phyloP scores from a whole-genome alignment of 176 grass and related monocot species.

The Carex pumila region DNA sequence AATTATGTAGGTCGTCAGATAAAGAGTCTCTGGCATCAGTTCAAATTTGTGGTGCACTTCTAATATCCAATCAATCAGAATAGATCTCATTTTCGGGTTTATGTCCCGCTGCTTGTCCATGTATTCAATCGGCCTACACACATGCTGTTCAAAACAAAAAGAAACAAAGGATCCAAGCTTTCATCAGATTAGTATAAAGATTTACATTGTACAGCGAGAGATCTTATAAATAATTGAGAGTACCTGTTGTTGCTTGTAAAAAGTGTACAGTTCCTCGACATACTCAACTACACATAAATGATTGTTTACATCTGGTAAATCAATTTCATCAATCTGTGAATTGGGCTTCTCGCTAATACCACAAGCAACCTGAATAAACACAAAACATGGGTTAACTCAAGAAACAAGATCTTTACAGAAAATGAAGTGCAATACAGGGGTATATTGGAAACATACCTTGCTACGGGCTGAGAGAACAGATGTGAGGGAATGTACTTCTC shows the following conservation, averaged over 20 bases:
- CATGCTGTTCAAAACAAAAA: slow-evolving; percentile 38
- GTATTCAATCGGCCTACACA: slow-evolving; percentile 48
- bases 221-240: background rate
- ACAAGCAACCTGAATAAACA: slow-evolving; percentile 45
- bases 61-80: slow-evolving; percentile 81
- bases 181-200: background rate
- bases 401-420: background rate
- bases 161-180: background rate
- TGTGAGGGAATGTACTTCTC: slow-evolving; percentile 59
- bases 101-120: slow-evolving; percentile 77
- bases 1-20: slow-evolving; percentile 60
- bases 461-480: slow-evolving; percentile 80
- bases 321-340: slow-evolving; percentile 51
- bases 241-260: slow-evolving; percentile 77
- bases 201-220: background rate
- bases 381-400: background rate
- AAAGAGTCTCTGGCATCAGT: slow-evolving; percentile 80
- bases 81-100: slow-evolving; percentile 85
- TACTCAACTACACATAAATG: slow-evolving; percentile 80
- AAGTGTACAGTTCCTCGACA: slow-evolving; percentile 80
- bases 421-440: background rate
- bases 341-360: slow-evolving; percentile 43
- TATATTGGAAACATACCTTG: slow-evolving; percentile 39
- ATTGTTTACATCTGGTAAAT: slow-evolving; percentile 50
- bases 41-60: slow-evolving; percentile 98